These are phyloP conservation scores for Angophora floribunda DNA, from an alignment of 345 rosid genomes.

Conservation along the genomic window DNA sequence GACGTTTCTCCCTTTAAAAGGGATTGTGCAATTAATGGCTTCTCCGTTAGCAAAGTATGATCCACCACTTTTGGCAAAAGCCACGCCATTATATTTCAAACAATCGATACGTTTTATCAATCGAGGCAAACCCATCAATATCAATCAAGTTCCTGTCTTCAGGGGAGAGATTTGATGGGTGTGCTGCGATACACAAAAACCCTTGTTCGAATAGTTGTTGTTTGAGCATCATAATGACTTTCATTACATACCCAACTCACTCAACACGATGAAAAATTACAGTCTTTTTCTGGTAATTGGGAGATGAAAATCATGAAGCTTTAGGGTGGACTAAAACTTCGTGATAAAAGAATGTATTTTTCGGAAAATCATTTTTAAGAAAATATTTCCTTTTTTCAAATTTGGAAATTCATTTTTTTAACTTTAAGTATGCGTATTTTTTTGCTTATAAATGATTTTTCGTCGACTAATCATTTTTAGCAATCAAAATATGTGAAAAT, in stretches of 20 bases:
- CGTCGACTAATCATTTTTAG: no score
- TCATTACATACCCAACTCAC: neutral
- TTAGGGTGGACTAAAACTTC: neutral
- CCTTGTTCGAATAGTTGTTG: neutral
- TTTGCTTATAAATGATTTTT: neutral
- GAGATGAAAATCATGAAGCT: neutral
- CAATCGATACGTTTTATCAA: neutral
- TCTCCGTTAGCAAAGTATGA: neutral
- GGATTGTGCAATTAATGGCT: neutral
- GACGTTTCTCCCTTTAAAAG: neutral
- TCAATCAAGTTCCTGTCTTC: neutral
- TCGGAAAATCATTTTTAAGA: neutral
- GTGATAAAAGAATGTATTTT: neutral
- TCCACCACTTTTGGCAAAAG: neutral
- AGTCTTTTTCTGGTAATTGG: neutral
- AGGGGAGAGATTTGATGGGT: neutral
- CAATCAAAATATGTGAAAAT: no score
- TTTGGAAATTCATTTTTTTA: neutral
- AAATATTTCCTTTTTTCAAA: neutral
- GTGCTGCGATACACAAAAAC: neutral
- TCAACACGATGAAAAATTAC: neutral
- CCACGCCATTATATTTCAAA: neutral
- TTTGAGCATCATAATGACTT: neutral
- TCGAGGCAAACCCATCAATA: neutral
- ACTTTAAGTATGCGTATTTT: neutral